A percentile compares a stretch with the other conserved stretches of the same genome.
Conservation (phyloP, 306 rosid species). For the Rosa persica region DNA sequence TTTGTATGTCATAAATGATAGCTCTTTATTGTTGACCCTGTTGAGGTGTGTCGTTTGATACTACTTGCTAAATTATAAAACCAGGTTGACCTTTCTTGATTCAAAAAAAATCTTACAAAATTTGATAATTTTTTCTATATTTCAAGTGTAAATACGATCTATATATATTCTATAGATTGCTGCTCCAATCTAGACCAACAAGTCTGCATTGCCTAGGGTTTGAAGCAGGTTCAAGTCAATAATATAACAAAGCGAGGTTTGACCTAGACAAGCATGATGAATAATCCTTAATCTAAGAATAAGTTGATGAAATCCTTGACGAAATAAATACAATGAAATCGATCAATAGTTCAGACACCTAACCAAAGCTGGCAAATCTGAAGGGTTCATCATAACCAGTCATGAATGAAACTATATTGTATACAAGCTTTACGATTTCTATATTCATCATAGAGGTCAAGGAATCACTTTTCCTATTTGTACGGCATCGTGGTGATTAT, state of each 20-base stretch:
- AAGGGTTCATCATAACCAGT: constrained; percentile 4
- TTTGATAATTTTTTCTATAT: not conserved
- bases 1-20: no score
- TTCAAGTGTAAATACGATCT: not conserved
- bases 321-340: not conserved
- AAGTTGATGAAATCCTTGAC: constrained; percentile 2
- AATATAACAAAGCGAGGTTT: not conserved
- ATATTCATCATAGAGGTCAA: not conserved
- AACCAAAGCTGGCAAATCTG: constrained; percentile 1
- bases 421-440: not conserved
- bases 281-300: not conserved
- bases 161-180: not conserved
- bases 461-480: not conserved
- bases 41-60: no score
- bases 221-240: not conserved
- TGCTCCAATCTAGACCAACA: not conserved
- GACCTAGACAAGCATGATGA: not conserved
- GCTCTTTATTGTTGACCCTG: no score
- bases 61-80: no score
- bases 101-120: no score
- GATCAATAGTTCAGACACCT: constrained; percentile 1
- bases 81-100: no score
- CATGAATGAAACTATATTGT: not conserved
- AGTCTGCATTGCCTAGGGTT: not conserved
- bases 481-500: not conserved